Evolutionary conservation across 176 grass and related monocot genomes (phyloP), one percentile per base, ranked within the genome.

Genomic region (Musa acuminata): DNA sequence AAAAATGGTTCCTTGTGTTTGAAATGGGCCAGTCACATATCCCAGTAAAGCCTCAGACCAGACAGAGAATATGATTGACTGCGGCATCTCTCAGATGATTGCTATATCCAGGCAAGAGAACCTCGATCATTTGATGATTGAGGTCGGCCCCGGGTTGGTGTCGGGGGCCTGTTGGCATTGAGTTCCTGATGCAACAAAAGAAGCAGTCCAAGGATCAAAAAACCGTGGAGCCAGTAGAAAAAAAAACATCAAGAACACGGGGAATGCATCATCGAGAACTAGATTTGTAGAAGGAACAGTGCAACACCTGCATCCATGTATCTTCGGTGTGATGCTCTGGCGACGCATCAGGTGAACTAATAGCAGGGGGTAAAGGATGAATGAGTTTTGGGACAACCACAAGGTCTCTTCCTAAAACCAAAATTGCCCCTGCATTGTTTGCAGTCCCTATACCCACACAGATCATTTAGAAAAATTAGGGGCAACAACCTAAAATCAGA

Each of bases 311-410:
- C 95, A 99, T 99, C 95, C 95, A 99, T 54, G 88, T 94, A 76
- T 99, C 95, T 77, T 99, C 91, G 0, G 87, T 85, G 71, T 89
- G 89, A 74, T 75, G 84, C 57, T 93, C 95, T 2, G 84, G 84
- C 20, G 91, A 99, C 25, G 78, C 83, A 75, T 91, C 95, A 9
- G 95, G 86, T 55, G 84, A 99, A 69, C 77, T 88, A 67, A 99
- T 68, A n/a, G 90, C 90, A 84, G 95, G 95, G 0, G 95, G 95
- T 83, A 99, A 87, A 77, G 95, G 95, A 87, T 99, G 95, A 82
- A 99, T 99, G 62, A 99, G 95, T 80, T 94, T 99, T 19, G 95
- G 90, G 67, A 99, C 95, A 8, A 99, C 95, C 25, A 99, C 90
- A 71, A 99, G 90, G 72, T 99, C 95, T 81, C 95, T 91, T 60